phyloP scores from a whole-genome alignment of 352 stramenopile species.

The Globisporangium irregulare region DNA sequence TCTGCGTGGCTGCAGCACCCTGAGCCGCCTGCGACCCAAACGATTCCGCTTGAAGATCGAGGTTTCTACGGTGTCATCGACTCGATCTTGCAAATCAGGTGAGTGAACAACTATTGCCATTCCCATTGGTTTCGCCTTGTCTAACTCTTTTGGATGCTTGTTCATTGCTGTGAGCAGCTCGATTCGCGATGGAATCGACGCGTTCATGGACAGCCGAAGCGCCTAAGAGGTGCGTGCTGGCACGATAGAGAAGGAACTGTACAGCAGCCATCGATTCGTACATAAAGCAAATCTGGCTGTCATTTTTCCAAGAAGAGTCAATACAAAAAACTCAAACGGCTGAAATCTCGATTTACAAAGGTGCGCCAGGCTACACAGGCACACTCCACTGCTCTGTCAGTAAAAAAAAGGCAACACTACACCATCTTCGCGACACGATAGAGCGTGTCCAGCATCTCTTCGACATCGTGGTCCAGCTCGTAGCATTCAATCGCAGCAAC shows the following conservation, averaged over 20 bases:
- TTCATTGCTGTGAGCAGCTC: conserved; percentile 23
- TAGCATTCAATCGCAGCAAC: conserved; percentile 79
- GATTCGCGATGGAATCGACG: conserved; percentile 59
- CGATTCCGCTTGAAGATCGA: conserved; percentile 59
- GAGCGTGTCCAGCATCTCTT: conserved; percentile 83
- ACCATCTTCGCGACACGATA: conserved; percentile 71
- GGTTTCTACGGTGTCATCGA: conserved; percentile 72
- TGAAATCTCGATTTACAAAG: conserved; percentile 1
- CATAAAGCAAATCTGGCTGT: background rate
- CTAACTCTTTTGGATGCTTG: background rate
- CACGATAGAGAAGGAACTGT: background rate
- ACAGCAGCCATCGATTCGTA: background rate
- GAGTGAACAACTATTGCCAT: background rate
- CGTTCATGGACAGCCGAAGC: conserved; percentile 48
- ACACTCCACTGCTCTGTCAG: background rate
- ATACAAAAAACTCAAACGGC: background rate
- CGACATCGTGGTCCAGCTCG: conserved; percentile 77
- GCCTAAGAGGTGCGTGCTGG: background rate
- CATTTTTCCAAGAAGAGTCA: background rate
- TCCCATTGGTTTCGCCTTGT: background rate
- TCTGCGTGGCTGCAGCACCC: conserved; percentile 74
- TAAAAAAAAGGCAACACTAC: conserved; percentile 3
- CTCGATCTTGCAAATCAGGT: conserved; percentile 75
- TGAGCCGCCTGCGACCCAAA: conserved; percentile 65
- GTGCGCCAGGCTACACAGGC: background rate